Percentiles rank a stretch among this genome's conserved stretches.
These are phyloP conservation scores for Lippia alba DNA, from an alignment of 305 asterid genomes.

Conservation along the genomic window DNA sequence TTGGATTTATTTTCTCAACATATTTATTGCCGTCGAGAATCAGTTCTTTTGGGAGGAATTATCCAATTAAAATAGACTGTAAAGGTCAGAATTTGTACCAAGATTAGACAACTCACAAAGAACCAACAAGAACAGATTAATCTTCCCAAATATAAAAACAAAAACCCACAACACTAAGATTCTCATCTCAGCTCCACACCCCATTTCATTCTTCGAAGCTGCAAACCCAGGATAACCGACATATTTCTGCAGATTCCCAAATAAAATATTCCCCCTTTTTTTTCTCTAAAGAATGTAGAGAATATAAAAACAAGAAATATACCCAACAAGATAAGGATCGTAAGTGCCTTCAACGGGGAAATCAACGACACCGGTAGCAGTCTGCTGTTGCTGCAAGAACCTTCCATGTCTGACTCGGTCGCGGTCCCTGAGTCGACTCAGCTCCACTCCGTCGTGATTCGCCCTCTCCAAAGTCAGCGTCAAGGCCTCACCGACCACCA, in stretches of 20 bases:
- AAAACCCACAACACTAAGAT: no score
- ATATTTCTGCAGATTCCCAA: not conserved
- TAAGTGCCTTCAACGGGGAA: constrained; percentile 81
- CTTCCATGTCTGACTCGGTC: constrained; percentile 82
- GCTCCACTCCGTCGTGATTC: constrained; percentile 59
- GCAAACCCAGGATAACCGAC: not conserved
- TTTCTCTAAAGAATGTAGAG: constrained; percentile 1
- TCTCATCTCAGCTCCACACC: no score
- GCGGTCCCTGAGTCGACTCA: constrained; percentile 68
- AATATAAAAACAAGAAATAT: constrained; percentile 9
- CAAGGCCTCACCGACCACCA: constrained; percentile 43
- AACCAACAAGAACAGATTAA: constrained; percentile 12
- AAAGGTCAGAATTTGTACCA: constrained; percentile 8
- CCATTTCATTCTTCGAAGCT: not conserved
- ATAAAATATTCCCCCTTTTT: not conserved
- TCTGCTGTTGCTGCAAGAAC: constrained; percentile 66
- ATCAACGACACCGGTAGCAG: constrained; percentile 61
- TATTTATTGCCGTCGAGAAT: not conserved
- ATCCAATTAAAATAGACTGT: constrained; percentile 6
- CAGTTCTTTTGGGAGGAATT: not conserved
- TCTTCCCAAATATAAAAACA: no score
- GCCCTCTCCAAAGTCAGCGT: constrained; percentile 69
- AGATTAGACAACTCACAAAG: constrained; percentile 1
- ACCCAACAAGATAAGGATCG: constrained; percentile 92
- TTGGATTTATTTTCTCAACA: not conserved